Evolutionary conservation across 1,139 yeast species (phyloP), one percentile per base, ranked within the genome.

Genomic region (Saccharomycopsis hybrid): DNA sequence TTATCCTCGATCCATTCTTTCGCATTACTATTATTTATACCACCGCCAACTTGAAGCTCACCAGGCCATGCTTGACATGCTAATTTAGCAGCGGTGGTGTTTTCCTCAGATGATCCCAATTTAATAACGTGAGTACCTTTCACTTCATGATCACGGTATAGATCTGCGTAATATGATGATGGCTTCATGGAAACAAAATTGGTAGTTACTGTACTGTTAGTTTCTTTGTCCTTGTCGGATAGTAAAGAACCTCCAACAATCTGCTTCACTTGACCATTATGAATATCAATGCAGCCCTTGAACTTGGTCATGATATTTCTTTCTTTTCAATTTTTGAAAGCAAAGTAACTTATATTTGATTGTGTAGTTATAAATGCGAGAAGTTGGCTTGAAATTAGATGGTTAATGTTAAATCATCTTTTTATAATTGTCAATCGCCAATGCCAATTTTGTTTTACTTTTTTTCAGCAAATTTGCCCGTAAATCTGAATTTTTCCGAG

Each of bases 251-350:
- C 96, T 2, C 98, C 98, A 0, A 94, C 97, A 48, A 92, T 92
- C 65, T 92, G 98, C 63, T 92, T 94, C 56, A 92, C 98, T 58
- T 86, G 84, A 2, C 98, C 98, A 3, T 85, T 77, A 64, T 92
- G 98, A 55, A 92, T 82, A 65, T 92, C 98, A 42, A 92, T 92
- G 61, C 98, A 92, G 1, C 97, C 98, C 62, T 92, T 78, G 67
- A 87, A 94, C 53, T 75, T 74, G 1, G 97, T 90, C 97, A 90
- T 90, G 36, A 33, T 56, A n/a, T n/a, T n/a, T n/a, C n/a, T n/a
- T n/a, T n/a, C n/a, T n/a, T n/a, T n/a, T n/a, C n/a, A n/a, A n/a
- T n/a, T n/a, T n/a, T n/a, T n/a, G n/a, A n/a, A n/a, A n/a, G n/a
- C n/a, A n/a, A n/a, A n/a, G n/a, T n/a, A n/a, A n/a, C n/a, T n/a